A percentile compares a stretch with the other conserved stretches of the same genome.
Evolutionary conservation across 78 protist species (phyloP).

Genomic region (Trichosphaerium sp.): DNA sequence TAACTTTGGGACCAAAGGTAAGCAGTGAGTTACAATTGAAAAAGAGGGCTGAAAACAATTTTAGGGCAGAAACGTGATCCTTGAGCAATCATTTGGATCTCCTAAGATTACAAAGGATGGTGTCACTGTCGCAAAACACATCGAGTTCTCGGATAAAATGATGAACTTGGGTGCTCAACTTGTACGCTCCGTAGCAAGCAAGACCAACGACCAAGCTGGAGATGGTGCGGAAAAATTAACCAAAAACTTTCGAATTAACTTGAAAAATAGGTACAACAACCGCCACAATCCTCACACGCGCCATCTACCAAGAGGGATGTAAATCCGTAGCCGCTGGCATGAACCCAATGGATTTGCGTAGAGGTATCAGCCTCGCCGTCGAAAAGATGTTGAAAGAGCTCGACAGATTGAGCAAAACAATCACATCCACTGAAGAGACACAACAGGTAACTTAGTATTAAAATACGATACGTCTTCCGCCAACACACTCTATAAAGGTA

Average conservation of each 20-base stretch:
- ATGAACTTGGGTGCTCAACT: constrained; percentile 96
- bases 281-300: constrained; percentile 93
- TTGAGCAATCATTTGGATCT: constrained; percentile 90
- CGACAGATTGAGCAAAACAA: constrained; percentile 58
- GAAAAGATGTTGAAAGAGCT: constrained; percentile 64
- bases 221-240: constrained; percentile 69
- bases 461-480: neutral
- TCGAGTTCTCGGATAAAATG: constrained; percentile 81
- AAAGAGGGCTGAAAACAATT: neutral
- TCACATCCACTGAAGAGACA: constrained; percentile 85
- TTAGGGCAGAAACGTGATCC: constrained; percentile 93
- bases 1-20: constrained; percentile 96
- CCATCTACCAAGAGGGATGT: constrained; percentile 91
- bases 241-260: neutral
- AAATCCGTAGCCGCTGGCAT: constrained; percentile 93
- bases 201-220: constrained; percentile 96
- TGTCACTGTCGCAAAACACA: constrained; percentile 96
- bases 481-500: constrained; percentile 40
- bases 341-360: constrained; percentile 94
- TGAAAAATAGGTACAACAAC: constrained; percentile 77
- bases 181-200: constrained; percentile 84
- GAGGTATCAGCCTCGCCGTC: constrained; percentile 90
- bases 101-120: constrained; percentile 99
- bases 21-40: neutral
- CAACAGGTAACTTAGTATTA: constrained; percentile 37